Base-by-base conservation (phyloP, 1,139 yeast genomes). In the Martiniozyma asiatica region DNA sequence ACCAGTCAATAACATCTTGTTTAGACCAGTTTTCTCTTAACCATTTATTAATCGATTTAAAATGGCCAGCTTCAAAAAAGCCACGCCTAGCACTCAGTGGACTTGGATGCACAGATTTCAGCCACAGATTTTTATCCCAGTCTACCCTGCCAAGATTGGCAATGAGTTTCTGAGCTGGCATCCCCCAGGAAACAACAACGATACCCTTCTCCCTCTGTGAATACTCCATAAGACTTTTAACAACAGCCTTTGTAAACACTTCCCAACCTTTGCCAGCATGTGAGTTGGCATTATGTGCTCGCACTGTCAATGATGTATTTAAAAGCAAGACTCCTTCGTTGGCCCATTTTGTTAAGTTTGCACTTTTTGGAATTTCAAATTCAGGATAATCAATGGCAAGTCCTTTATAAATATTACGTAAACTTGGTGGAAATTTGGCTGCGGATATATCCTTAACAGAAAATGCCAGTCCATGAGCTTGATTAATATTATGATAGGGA, bases 181-280 rank as follows among this genome's bases (percentile, higher is more conserved):
- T 59, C 0, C 99, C 99, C 99, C 99, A 92, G 1, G 94, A 81
- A 61, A 89, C 59, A 19, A 89, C 67, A 4, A 78, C 92, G 24
- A 85, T 64, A 5, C 87, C 87, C 3, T 51, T 44, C 1, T 52
- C 42, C 20, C 58, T 49, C 20, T 50, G 39, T 33, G 58, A 29
- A 31, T 48, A 42, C 18, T 58, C 47, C 12, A 70, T 55, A 15
- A 75, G 61, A 2, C 71, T 61, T 16, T 65, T 58, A 15, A 85
- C 66, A 2, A 75, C 84, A 27, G 68, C 63, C 44, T 72, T 84
- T 0, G 98, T 92, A 51, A 92, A 87, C 24, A 59, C 60, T 48
- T 87, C 97, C 99, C 99, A 92, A 1, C 99, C 99, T 42, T 65
- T 66, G 22, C 75, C 73, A 1, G 95, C 73, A 49, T 92, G 99